A percentile compares a stretch with the other conserved stretches of the same genome.
phyloP scores from a whole-genome alignment of 1,284 basidiomycete species.

The Xerocomus minutiporus region DNA sequence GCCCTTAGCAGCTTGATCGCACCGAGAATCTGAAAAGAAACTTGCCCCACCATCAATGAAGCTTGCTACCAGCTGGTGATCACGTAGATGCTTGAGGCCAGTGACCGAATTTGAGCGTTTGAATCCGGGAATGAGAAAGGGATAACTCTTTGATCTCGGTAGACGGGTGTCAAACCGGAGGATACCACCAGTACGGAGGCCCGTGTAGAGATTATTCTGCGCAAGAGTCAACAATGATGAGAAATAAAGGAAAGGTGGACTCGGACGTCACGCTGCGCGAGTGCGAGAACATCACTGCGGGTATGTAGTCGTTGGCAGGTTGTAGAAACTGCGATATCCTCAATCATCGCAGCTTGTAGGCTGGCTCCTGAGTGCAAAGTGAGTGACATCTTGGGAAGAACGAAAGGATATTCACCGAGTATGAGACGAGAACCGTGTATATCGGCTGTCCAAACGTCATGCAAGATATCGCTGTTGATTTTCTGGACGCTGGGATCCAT shows the following conservation, averaged over 20 bases:
- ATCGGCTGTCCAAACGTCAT: constrained; percentile 57
- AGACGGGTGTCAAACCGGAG: constrained; percentile 57
- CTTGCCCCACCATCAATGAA: constrained; percentile 59
- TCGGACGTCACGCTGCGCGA: constrained; percentile 48
- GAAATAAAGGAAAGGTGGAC: neutral
- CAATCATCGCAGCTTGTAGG: constrained; percentile 46
- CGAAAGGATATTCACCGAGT: constrained; percentile 40
- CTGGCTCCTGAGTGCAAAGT: constrained; percentile 42
- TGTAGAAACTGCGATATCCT: constrained; percentile 42
- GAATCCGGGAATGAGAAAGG: constrained; percentile 39
- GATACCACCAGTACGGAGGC: constrained; percentile 58
- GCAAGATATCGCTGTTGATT: constrained; percentile 27
- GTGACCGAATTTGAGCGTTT: constrained; percentile 43
- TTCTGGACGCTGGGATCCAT: constrained; percentile 30
- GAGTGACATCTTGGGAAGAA: neutral
- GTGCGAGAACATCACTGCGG: constrained; percentile 57
- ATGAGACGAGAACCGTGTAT: constrained; percentile 46
- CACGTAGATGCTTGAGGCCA: constrained; percentile 46
- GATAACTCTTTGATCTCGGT: constrained; percentile 32
- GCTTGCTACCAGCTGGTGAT: constrained; percentile 52
- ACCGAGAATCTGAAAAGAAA: constrained; percentile 6
- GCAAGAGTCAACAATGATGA: neutral
- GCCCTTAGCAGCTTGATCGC: neutral
- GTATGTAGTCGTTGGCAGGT: constrained; percentile 41
- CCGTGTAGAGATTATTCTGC: constrained; percentile 55